Evolutionary conservation across 352 stramenopile species (phyloP).

Genomic region (Thalassiosira hispida): DNA sequence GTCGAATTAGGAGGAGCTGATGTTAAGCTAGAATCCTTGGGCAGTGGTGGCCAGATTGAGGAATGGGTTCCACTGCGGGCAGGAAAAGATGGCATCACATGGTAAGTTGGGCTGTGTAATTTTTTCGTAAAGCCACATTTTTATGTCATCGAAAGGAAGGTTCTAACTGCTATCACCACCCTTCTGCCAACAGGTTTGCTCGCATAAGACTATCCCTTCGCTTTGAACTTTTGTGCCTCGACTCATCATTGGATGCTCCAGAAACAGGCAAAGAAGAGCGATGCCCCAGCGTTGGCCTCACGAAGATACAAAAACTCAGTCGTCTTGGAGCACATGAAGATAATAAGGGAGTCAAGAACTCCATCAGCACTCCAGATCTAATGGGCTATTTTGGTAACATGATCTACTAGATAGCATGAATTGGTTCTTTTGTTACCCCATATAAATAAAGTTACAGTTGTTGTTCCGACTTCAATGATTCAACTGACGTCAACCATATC

Average conservation of each 20-base stretch:
- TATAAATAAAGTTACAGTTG: slow-evolving; percentile 2
- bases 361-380: slow-evolving; percentile 62
- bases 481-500: slow-evolving; percentile 32
- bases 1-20: slow-evolving; percentile 77
- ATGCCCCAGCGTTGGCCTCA: slow-evolving; percentile 71
- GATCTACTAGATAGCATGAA: slow-evolving; percentile 49
- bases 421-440: background rate
- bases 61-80: slow-evolving; percentile 84
- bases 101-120: slow-evolving; percentile 54
- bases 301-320: slow-evolving; percentile 76
- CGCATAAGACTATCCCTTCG: slow-evolving; percentile 79
- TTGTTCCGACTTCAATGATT: slow-evolving; percentile 15
- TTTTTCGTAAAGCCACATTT: too few species aligned
- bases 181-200: slow-evolving; percentile 62
- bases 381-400: slow-evolving; percentile 81
- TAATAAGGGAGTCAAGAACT: slow-evolving; percentile 51
- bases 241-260: slow-evolving; percentile 36
- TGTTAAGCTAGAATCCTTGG: slow-evolving; percentile 78
- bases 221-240: slow-evolving; percentile 83
- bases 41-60: slow-evolving; percentile 81
- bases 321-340: slow-evolving; percentile 76
- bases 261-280: slow-evolving; percentile 35
- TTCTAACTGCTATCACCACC: slow-evolving; percentile 13
- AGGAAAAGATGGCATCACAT: slow-evolving; percentile 81
- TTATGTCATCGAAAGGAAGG: too few species aligned